Conservation (phyloP, 768 basidiomycete species). For the Nevesoporus exiguus region DNA sequence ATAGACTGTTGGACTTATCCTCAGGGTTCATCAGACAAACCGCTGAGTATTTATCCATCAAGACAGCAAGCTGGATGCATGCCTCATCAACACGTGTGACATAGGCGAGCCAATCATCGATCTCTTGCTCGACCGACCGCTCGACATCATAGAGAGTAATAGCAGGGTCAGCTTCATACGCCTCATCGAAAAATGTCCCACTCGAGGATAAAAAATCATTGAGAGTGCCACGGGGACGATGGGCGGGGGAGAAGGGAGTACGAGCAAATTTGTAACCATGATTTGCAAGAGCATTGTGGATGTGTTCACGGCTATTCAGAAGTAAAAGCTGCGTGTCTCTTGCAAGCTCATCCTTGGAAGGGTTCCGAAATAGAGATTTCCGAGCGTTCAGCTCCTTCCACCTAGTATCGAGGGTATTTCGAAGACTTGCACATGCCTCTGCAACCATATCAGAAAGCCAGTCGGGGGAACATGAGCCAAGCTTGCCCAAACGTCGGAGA, state of each 20-base stretch:
- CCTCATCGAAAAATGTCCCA: slow-evolving; percentile 3
- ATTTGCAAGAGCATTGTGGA: slow-evolving; percentile 10
- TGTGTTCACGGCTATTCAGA: not conserved
- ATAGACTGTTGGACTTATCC: slow-evolving; percentile 36
- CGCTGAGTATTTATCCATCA: slow-evolving; percentile 26
- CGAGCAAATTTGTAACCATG: too few relatives aligned
- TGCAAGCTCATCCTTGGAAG: not conserved
- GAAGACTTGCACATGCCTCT: not conserved
- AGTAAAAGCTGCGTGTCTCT: slow-evolving; percentile 36
- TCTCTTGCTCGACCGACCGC: slow-evolving; percentile 22
- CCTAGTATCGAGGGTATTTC: slow-evolving; percentile 25
- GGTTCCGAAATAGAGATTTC: not conserved
- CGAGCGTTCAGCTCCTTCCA: slow-evolving; percentile 32
- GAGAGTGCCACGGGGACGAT: slow-evolving; percentile 8
- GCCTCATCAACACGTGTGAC: not conserved
- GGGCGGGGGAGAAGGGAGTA: not conserved
- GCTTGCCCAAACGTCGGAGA: not conserved
- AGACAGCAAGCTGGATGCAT: slow-evolving; percentile 16
- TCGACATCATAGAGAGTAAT: slow-evolving; percentile 38
- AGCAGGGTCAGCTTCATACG: slow-evolving; percentile 5
- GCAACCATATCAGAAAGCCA: not conserved
- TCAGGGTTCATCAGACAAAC: slow-evolving; percentile 36
- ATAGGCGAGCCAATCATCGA: not conserved
- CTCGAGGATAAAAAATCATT: slow-evolving; percentile 15
- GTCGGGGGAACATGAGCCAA: not conserved